Evolutionary conservation across 1,139 yeast genomes (phyloP).

Genomic region (Pichia sp.): DNA sequence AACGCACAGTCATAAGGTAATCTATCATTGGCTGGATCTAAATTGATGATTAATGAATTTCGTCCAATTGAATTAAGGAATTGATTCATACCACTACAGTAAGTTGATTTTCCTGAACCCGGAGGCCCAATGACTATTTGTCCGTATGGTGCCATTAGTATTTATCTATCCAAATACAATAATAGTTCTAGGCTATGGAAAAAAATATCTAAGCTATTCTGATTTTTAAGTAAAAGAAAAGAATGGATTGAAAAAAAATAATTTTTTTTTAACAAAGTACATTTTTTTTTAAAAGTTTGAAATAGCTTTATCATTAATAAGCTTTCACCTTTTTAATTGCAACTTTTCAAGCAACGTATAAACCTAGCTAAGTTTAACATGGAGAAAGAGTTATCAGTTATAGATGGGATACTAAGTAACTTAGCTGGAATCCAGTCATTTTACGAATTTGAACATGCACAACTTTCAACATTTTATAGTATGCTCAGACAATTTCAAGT

Average conservation of each 20-base stretch:
- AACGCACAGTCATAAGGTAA: constrained; percentile 76
- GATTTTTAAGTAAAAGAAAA: too few species aligned
- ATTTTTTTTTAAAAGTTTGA: not conserved
- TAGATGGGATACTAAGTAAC: constrained; percentile 24
- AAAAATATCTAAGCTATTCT: too few species aligned
- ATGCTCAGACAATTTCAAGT: constrained; percentile 13
- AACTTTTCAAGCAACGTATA: not conserved
- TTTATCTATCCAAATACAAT: too few species aligned
- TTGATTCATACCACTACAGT: constrained; percentile 86
- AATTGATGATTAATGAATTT: constrained; percentile 69
- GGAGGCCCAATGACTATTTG: constrained; percentile 97
- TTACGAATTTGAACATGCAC: constrained; percentile 23
- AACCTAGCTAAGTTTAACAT: constrained; percentile 6
- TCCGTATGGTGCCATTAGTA: constrained; percentile 58
- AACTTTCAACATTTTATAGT: constrained; percentile 17
- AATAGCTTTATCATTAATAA: not conserved
- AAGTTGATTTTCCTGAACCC: constrained; percentile 95
- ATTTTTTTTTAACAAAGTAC: not conserved
- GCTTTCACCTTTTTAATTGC: not conserved
- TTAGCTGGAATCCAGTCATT: constrained; percentile 22
- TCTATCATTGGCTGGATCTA: constrained; percentile 92
- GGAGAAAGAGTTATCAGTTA: constrained; percentile 21
- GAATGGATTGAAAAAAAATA: not conserved
- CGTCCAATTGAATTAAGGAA: constrained; percentile 92
- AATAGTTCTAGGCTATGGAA: not conserved